These are phyloP conservation scores for Setaria viridis DNA, from an alignment of 202 grass and related monocot genomes.

Conservation along the genomic window DNA sequence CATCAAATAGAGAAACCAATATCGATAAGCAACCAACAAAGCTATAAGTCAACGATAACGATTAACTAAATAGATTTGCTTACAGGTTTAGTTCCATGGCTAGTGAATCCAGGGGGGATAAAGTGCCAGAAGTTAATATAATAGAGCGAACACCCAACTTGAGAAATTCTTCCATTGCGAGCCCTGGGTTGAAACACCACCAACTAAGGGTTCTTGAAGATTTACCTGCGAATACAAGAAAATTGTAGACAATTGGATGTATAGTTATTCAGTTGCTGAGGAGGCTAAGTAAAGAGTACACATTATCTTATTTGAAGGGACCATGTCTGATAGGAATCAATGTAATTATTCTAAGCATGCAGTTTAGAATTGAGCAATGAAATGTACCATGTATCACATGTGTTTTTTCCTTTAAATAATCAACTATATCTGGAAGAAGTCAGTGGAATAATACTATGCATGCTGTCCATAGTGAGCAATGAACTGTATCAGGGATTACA, in stretches of 20 bases:
- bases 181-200: slow-evolving; percentile 99
- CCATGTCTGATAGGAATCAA: slow-evolving; percentile 14
- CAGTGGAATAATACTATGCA: slow-evolving; percentile 8
- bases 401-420: slow-evolving; percentile 3
- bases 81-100: slow-evolving; percentile 97
- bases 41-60: slow-evolving; percentile 28
- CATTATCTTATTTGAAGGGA: slow-evolving; percentile 19
- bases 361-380: slow-evolving; percentile 36
- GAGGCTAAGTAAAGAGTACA: slow-evolving; percentile 18
- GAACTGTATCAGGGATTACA: slow-evolving; percentile 5
- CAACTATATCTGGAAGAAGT: slow-evolving; percentile 26
- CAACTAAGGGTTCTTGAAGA: slow-evolving; percentile 88
- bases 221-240: slow-evolving; percentile 64
- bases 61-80: slow-evolving; percentile 46
- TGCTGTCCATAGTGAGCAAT: slow-evolving; percentile 11
- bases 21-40: slow-evolving; percentile 41
- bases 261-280: slow-evolving; percentile 1
- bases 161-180: slow-evolving; percentile 94
- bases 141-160: slow-evolving; percentile 84
- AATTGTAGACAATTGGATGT: slow-evolving; percentile 16
- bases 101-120: slow-evolving; percentile 92
- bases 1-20: slow-evolving; percentile 36
- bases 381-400: neutral
- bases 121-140: slow-evolving; percentile 98
- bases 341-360: slow-evolving; percentile 37